A percentile compares a stretch with the other conserved stretches of the same genome.
Evolutionary conservation across 306 rosid species (phyloP).

Genomic region (Acacia melanoxylon): DNA sequence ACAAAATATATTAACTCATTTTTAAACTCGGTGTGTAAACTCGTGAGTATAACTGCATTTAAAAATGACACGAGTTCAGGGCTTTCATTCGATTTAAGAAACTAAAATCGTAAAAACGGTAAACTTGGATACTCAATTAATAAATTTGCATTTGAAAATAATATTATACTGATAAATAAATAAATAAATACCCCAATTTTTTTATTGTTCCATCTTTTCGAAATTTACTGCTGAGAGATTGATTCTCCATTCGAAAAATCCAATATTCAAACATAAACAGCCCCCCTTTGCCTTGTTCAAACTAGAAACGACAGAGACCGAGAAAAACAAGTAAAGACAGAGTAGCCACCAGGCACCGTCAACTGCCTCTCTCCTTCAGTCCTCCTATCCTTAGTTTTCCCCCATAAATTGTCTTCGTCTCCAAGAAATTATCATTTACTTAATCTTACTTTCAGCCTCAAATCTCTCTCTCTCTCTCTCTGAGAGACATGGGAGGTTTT

Average conservation of each 20-base stretch:
- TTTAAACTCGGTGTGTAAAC: no score
- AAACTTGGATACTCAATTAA: no score
- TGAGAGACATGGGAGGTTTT: slow-evolving; percentile 40
- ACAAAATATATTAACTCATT: no score
- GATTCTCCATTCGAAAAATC: not conserved
- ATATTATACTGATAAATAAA: not conserved
- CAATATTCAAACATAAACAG: not conserved
- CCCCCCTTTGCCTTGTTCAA: not conserved
- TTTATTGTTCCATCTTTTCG: not conserved
- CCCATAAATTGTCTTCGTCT: slow-evolving; percentile 14
- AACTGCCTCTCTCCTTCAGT: slow-evolving; percentile 15
- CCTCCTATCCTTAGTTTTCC: not conserved
- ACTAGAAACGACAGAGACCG: slow-evolving; percentile 12
- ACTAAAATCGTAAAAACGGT: no score
- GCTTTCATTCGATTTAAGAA: no score
- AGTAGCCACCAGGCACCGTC: slow-evolving; percentile 6
- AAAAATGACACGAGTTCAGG: no score
- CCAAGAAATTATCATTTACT: slow-evolving; percentile 26
- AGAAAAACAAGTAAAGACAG: not conserved
- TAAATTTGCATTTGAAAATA: not conserved
- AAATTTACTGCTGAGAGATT: not conserved
- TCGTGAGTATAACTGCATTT: no score
- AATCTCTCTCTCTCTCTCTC: slow-evolving; percentile 1
- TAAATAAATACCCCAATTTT: not conserved
- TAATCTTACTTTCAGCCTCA: slow-evolving; percentile 1